A percentile compares a stretch with the other conserved stretches of the same genome.
Evolutionary conservation across 345 rosid species (phyloP).

Genomic region (Sisymbrium irio): DNA sequence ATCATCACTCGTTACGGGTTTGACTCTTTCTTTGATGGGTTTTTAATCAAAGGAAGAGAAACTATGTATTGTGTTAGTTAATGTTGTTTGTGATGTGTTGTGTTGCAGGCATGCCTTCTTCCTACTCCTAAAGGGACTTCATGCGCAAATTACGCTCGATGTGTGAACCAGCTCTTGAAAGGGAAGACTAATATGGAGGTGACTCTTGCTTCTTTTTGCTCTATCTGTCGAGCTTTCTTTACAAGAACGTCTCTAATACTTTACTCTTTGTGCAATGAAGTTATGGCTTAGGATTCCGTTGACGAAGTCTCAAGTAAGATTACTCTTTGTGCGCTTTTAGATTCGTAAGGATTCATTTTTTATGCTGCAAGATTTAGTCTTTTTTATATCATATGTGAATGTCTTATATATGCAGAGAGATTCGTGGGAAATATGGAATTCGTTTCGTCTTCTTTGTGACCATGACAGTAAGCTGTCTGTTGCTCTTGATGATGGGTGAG

Average conservation of each 20-base stretch:
- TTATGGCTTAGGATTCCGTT: constrained; percentile 17
- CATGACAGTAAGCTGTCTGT: constrained; percentile 64
- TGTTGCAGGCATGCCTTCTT: constrained; percentile 75
- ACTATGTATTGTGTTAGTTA: neutral
- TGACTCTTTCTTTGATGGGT: neutral
- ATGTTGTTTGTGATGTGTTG: neutral
- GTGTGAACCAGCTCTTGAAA: constrained; percentile 75
- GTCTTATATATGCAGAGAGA: constrained; percentile 45
- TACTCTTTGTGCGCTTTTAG: neutral
- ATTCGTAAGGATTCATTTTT: neutral
- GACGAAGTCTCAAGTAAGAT: constrained; percentile 41
- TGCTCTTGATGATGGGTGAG: constrained; percentile 58
- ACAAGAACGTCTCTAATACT: neutral
- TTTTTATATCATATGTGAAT: neutral
- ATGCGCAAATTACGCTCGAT: constrained; percentile 82
- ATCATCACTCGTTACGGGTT: constrained; percentile 71
- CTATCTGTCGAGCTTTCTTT: neutral
- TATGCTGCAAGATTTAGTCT: too few relatives aligned
- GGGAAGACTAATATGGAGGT: constrained; percentile 47
- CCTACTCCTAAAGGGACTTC: constrained; percentile 69
- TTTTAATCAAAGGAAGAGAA: neutral
- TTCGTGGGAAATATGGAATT: constrained; percentile 86
- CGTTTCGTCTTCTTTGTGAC: constrained; percentile 78
- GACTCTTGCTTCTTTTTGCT: neutral
- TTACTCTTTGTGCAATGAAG: neutral